Conservation (phyloP, 495 filamentous ascomycete genomes). For the Penicillium coffeae region DNA sequence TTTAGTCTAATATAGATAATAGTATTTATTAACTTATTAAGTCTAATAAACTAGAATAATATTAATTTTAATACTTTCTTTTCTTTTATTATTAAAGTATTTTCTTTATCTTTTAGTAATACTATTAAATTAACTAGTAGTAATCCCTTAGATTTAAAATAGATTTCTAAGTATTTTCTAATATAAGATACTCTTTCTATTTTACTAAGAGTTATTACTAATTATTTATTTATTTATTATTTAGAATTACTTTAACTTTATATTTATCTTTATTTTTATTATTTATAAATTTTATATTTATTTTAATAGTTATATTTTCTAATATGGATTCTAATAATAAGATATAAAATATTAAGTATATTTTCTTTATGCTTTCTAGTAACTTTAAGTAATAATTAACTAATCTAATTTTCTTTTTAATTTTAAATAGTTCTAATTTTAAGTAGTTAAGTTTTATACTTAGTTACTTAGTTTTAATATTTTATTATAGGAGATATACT, state of each 20-base stretch:
- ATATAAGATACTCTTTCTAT: slow-evolving; percentile 9
- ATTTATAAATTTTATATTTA: slow-evolving; percentile 3
- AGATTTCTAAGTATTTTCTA: slow-evolving; percentile 13
- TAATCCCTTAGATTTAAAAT: slow-evolving; percentile 12
- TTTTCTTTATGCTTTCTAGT: slow-evolving; percentile 9
- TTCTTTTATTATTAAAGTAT: background rate
- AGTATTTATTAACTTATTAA: background rate
- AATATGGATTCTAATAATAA: slow-evolving; percentile 10
- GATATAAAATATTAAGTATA: slow-evolving; percentile 12
- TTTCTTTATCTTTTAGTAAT: background rate
- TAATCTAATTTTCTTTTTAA: slow-evolving; percentile 8
- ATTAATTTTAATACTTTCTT: background rate
- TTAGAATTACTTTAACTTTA: slow-evolving; percentile 11
- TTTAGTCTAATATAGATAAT: background rate
- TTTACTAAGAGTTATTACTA: slow-evolving; percentile 6
- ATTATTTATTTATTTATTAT: slow-evolving; percentile 1
- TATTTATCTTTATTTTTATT: slow-evolving; percentile 8
- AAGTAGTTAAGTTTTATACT: slow-evolving; percentile 29
- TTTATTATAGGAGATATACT: slow-evolving; percentile 24
- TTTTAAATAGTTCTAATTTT: slow-evolving; percentile 15
- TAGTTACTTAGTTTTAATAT: slow-evolving; percentile 25
- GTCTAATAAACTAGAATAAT: background rate
- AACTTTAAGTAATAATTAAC: slow-evolving; percentile 10
- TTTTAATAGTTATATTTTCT: slow-evolving; percentile 3
- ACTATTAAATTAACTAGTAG: slow-evolving; percentile 2